Percentiles rank a stretch among this genome's conserved stretches.
These are phyloP conservation scores for Fusarium chuoi DNA, from an alignment of 2,329 filamentous ascomycete species.

Conservation along the genomic window DNA sequence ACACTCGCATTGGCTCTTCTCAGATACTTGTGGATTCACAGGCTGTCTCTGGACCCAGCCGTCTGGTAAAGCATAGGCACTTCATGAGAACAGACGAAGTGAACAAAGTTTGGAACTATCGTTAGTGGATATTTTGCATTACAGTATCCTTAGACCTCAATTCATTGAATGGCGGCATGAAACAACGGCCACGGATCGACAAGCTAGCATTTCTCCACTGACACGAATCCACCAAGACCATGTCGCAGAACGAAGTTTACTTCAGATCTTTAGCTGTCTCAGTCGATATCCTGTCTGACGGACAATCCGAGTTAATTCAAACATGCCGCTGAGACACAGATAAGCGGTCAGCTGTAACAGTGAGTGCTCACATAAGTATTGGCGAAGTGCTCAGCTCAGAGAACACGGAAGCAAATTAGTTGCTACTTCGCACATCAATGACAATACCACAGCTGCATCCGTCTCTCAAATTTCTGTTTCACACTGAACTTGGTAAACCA, in stretches of 20 bases:
- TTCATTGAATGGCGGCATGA: neutral
- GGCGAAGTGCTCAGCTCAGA: neutral
- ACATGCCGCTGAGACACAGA: slow-evolving; percentile 17
- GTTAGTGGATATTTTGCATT: neutral
- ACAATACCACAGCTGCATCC: neutral
- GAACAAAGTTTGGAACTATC: slow-evolving; percentile 3
- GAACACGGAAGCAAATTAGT: neutral
- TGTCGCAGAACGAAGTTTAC: neutral
- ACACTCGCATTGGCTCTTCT: neutral
- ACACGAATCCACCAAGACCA: neutral
- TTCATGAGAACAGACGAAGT: neutral
- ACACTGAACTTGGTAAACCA: neutral
- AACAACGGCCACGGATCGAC: neutral
- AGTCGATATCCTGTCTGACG: slow-evolving; percentile 6
- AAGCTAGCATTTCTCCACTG: slow-evolving; percentile 6
- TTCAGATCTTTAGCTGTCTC: neutral
- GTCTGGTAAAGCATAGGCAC: slow-evolving; percentile 15
- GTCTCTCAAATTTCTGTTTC: neutral
- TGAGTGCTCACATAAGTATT: neutral
- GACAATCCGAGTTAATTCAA: neutral
- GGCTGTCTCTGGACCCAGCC: slow-evolving; percentile 20
- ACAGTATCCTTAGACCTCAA: neutral
- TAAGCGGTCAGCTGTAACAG: neutral
- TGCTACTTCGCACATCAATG: neutral
- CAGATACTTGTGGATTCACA: neutral